A percentile compares a stretch with the other conserved stretches of the same genome.
Evolutionary conservation across 2,329 filamentous ascomycete genomes (phyloP).

Genomic region (Akanthomyces lecanii): DNA sequence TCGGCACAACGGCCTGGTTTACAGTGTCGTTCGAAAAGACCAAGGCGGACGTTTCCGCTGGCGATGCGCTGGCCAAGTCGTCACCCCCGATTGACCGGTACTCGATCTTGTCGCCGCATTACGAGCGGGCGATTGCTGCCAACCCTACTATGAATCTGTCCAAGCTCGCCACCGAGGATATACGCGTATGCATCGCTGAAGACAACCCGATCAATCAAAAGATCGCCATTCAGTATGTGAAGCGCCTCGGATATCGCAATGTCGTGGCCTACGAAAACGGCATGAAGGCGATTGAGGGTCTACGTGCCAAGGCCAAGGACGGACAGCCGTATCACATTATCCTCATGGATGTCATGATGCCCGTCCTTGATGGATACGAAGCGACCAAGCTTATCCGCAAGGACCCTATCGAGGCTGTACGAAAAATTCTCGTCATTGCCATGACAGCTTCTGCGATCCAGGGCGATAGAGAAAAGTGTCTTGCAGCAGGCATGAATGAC

Average conservation of each 20-base stretch:
- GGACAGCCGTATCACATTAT: constrained; percentile 81
- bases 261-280: constrained; percentile 91
- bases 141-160: constrained; percentile 62
- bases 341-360: constrained; percentile 97
- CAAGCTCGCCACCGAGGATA: constrained; percentile 67
- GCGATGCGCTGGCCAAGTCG: constrained; percentile 45
- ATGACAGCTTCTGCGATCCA: constrained; percentile 97
- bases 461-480: constrained; percentile 88
- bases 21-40: constrained; percentile 83
- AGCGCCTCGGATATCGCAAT: constrained; percentile 72
- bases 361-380: constrained; percentile 86
- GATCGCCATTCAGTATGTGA: constrained; percentile 87
- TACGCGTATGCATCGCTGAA: constrained; percentile 89
- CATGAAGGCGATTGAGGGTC: constrained; percentile 77
- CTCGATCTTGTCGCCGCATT: constrained; percentile 26
- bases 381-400: constrained; percentile 78
- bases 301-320: constrained; percentile 67
- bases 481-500: constrained; percentile 97
- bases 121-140: constrained; percentile 37
- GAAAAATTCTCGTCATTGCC: constrained; percentile 85
- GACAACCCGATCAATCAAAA: constrained; percentile 94
- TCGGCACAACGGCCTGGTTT: constrained; percentile 72
- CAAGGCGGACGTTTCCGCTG: constrained; percentile 53
- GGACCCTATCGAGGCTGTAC: constrained; percentile 70
- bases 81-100: constrained; percentile 35